phyloP scores from a whole-genome alignment of 1,284 basidiomycete species.

The Calocybe gambosa region DNA sequence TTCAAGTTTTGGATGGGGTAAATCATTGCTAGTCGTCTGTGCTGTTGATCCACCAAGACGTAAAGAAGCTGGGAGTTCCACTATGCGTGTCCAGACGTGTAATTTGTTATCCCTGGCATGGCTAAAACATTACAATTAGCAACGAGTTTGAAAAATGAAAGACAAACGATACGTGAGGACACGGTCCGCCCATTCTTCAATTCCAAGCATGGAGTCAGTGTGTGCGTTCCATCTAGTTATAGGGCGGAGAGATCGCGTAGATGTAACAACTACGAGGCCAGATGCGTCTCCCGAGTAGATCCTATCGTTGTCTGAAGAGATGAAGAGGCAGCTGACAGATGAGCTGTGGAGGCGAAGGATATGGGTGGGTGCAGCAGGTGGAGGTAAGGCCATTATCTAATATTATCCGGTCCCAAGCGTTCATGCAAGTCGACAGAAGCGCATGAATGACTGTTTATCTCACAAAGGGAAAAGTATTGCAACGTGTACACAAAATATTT shows the following conservation, averaged over 20 bases:
- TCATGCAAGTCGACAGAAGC: too few species aligned
- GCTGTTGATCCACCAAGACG: slow-evolving; percentile 47
- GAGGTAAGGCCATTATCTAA: background rate
- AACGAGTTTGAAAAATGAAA: background rate
- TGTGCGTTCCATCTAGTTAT: slow-evolving; percentile 76
- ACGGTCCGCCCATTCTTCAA: slow-evolving; percentile 63
- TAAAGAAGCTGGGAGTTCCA: slow-evolving; percentile 34
- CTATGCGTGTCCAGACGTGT: slow-evolving; percentile 57
- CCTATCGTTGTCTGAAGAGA: slow-evolving; percentile 66
- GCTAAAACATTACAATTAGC: slow-evolving; percentile 30
- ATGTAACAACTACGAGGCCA: slow-evolving; percentile 67
- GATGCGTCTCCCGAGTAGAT: slow-evolving; percentile 78
- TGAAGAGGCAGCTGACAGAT: slow-evolving; percentile 31
- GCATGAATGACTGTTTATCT: too few species aligned
- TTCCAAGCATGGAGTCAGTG: slow-evolving; percentile 63
- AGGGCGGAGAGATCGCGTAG: slow-evolving; percentile 65
- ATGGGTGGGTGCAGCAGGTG: background rate
- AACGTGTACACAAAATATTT: too few species aligned
- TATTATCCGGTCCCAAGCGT: too few species aligned
- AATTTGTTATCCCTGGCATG: slow-evolving; percentile 85
- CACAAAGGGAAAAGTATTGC: too few species aligned
- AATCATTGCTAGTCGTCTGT: slow-evolving; percentile 28
- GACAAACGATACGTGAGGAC: slow-evolving; percentile 61
- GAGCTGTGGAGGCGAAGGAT: background rate
- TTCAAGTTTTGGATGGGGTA: slow-evolving; percentile 43